Base-by-base conservation (phyloP, 2,329 filamentous ascomycete species). In the Colletotrichum siamense region DNA sequence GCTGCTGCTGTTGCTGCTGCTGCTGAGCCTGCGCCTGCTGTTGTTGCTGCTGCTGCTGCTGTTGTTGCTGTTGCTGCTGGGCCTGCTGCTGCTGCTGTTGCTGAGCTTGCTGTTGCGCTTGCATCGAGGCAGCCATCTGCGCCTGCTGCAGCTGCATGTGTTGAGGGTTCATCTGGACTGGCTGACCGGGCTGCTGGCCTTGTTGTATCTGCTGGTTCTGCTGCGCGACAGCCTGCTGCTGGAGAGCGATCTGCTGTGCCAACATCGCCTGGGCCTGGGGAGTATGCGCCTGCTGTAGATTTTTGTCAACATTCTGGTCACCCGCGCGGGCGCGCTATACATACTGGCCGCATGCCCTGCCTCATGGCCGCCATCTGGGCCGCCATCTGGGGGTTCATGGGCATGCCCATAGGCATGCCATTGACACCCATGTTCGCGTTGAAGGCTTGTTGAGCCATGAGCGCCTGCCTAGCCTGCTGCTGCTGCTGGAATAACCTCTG, bases 401-500 rank as follows among this genome's bases (percentile, higher is more conserved):
- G 88, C 82, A 92, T 90, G 5, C 86, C 88, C 82, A 93, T 90
- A 44, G 86, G 89, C 79, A 91, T 89, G 22, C 86, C 82, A 39
- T 82, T 82, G 36, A 82, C 81, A 32, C 78, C 86, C 85, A 93
- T 90, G 64, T 89, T 88, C 63, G 83, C 87, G 69, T 88, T 88
- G 72, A 83, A 81, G 72, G 85, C 87, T 78, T 92, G 90, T 78
- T 92, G 90, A 18, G 87, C 86, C 84, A 92, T 87, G 75, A 91
- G 83, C 8, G 86, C 86, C 77, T 92, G 90, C 67, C 89, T 85
- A 26, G 85, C 84, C 73, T 89, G 86, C 72, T 87, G 85, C 72
- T 90, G 89, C 77, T 91, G 89, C 61, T 92, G 91, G 55, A 91
- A 86, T 6, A 90, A 84, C 72, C 91, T 88, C 77, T 92, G 90